phyloP scores from a whole-genome alignment of 2,329 filamentous ascomycete species.

The Scedosporium boydii region DNA sequence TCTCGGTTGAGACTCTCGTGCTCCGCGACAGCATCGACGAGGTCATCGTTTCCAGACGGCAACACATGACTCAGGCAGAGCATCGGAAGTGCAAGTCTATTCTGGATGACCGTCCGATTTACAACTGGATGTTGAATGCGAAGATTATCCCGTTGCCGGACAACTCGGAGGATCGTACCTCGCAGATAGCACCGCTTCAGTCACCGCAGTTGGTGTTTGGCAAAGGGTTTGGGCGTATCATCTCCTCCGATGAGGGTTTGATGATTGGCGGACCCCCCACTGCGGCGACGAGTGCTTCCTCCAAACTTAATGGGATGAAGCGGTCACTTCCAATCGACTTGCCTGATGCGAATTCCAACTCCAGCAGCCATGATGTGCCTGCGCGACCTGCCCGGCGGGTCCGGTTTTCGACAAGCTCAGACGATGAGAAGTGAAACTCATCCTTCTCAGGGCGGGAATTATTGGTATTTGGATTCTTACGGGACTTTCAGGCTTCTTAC shows the following conservation, averaged over 20 bases:
- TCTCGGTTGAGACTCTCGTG: slow-evolving; percentile 79
- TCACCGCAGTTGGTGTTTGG: slow-evolving; percentile 42
- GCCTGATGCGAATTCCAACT: background rate
- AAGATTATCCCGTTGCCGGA: slow-evolving; percentile 28
- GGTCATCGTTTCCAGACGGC: slow-evolving; percentile 63
- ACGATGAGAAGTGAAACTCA: background rate
- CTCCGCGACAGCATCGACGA: slow-evolving; percentile 76
- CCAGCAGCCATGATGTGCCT: slow-evolving; percentile 9
- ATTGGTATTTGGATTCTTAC: background rate
- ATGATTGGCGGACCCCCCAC: slow-evolving; percentile 17
- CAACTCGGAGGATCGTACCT: slow-evolving; percentile 21
- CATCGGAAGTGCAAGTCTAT: slow-evolving; percentile 45
- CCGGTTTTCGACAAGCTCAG: slow-evolving; percentile 15
- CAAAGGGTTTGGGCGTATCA: slow-evolving; percentile 32
- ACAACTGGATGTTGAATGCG: slow-evolving; percentile 49
- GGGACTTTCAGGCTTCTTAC: background rate
- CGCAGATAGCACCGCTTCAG: slow-evolving; percentile 38
- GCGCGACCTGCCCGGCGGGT: slow-evolving; percentile 21
- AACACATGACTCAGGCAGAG: slow-evolving; percentile 63
- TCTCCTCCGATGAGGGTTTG: slow-evolving; percentile 37
- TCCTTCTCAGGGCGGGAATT: background rate
- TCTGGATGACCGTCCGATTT: slow-evolving; percentile 47
- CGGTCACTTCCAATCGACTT: background rate
- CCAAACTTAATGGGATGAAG: background rate
- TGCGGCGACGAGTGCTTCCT: background rate